A percentile compares a stretch with the other conserved stretches of the same genome.
These are phyloP conservation scores for Margaritispora aquatica DNA, from an alignment of 495 filamentous ascomycete genomes.

Conservation along the genomic window DNA sequence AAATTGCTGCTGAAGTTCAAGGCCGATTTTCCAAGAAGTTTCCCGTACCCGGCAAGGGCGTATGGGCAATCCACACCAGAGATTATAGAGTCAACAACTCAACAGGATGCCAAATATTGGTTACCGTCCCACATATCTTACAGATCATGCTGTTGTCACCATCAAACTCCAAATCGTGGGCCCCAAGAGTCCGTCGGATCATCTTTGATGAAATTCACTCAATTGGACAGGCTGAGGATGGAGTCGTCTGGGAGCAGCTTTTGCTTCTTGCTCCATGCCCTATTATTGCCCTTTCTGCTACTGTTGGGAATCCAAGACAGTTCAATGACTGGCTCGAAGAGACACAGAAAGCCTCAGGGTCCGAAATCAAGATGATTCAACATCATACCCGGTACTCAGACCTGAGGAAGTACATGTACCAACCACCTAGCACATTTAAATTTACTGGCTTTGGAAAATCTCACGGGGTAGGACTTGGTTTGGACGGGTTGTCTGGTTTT, in stretches of 20 bases:
- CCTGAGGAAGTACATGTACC: conserved; percentile 62
- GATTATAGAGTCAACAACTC: conserved; percentile 68
- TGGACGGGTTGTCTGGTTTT: conserved; percentile 45
- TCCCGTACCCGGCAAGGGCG: conserved; percentile 49
- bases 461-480: conserved; percentile 34
- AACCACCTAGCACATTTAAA: conserved; percentile 39
- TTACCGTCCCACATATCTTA: conserved; percentile 72
- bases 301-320: conserved; percentile 67
- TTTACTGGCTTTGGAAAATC: conserved; percentile 52
- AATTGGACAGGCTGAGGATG: conserved; percentile 71
- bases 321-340: conserved; percentile 61
- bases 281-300: conserved; percentile 75
- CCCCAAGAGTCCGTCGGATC: conserved; percentile 58
- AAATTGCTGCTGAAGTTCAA: conserved; percentile 69
- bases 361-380: conserved; percentile 56
- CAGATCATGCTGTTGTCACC: conserved; percentile 74
- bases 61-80: conserved; percentile 76
- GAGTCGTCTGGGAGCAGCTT: conserved; percentile 76
- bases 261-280: conserved; percentile 68
- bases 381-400: conserved; percentile 67
- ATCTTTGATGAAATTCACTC: conserved; percentile 85
- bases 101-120: conserved; percentile 63
- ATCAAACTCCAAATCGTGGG: conserved; percentile 60
- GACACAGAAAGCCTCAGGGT: conserved; percentile 49
- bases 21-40: conserved; percentile 58